Conservation (phyloP, 2,329 filamentous ascomycete genomes). For the Talaromyces verruculosus region DNA sequence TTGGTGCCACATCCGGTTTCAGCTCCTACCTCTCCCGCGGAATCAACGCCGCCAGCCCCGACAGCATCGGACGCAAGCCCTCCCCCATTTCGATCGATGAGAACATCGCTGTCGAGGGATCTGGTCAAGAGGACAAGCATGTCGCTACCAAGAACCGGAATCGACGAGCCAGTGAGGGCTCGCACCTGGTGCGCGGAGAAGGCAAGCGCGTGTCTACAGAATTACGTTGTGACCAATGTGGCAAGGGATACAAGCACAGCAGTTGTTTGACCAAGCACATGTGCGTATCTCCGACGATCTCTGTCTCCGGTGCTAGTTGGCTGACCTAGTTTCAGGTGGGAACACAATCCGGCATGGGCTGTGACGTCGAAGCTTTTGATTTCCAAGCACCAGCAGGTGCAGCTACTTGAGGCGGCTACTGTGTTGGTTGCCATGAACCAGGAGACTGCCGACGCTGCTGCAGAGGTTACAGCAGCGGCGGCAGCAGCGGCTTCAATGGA, state of each 20-base stretch:
- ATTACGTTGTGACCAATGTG: slow-evolving; percentile 94
- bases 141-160: slow-evolving; percentile 55
- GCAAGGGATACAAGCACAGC: slow-evolving; percentile 99
- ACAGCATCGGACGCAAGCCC: slow-evolving; percentile 38
- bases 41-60: slow-evolving; percentile 37
- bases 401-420: slow-evolving; percentile 94
- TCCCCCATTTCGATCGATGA: slow-evolving; percentile 37
- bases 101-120: slow-evolving; percentile 45
- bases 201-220: slow-evolving; percentile 77
- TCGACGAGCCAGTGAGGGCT: slow-evolving; percentile 78
- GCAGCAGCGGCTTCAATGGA: slow-evolving; percentile 58
- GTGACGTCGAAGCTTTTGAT: slow-evolving; percentile 96
- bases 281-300: slow-evolving; percentile 65
- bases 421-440: slow-evolving; percentile 88
- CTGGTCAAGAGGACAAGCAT: slow-evolving; percentile 49
- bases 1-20: slow-evolving; percentile 40
- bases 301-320: slow-evolving; percentile 43
- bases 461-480: slow-evolving; percentile 30
- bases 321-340: slow-evolving; percentile 69
- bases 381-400: slow-evolving; percentile 98
- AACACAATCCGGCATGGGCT: slow-evolving; percentile 98
- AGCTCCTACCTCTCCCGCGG: slow-evolving; percentile 44
- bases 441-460: slow-evolving; percentile 62
- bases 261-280: slow-evolving; percentile 99
- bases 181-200: slow-evolving; percentile 76